Conservation (phyloP, 176 grass and related monocot genomes). For the Juncus effusus region DNA sequence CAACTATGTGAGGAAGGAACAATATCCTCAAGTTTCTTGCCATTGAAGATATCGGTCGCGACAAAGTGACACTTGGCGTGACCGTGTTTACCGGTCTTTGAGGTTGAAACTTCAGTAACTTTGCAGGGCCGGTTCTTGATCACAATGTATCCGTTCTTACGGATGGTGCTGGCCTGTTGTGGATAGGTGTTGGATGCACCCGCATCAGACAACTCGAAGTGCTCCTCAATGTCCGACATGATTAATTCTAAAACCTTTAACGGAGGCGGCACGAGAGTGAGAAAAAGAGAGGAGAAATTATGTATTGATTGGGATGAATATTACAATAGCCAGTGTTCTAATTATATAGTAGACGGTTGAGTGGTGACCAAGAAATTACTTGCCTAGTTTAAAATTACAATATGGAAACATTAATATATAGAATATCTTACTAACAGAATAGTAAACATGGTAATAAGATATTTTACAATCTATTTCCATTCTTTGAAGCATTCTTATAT, state of each 20-base stretch:
- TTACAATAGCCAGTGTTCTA: no score
- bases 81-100: constrained; percentile 94
- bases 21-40: constrained; percentile 95
- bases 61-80: constrained; percentile 97
- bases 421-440: no score
- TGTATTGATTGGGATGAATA: no score
- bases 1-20: constrained; percentile 97
- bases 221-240: constrained; percentile 93
- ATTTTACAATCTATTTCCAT: no score
- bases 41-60: constrained; percentile 89
- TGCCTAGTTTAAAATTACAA: no score
- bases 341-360: no score
- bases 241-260: not conserved
- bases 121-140: constrained; percentile 92
- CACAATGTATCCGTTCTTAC: constrained; percentile 83
- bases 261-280: no score
- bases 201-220: constrained; percentile 85
- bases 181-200: constrained; percentile 94
- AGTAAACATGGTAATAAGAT: no score
- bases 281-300: no score
- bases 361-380: no score
- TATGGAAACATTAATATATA: no score
- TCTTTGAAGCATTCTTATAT: no score
- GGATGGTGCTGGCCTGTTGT: constrained; percentile 88
- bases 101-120: constrained; percentile 96